These are phyloP conservation scores for Ceratobasidium sp. DNA, from an alignment of 1,284 basidiomycete genomes.

Conservation along the genomic window DNA sequence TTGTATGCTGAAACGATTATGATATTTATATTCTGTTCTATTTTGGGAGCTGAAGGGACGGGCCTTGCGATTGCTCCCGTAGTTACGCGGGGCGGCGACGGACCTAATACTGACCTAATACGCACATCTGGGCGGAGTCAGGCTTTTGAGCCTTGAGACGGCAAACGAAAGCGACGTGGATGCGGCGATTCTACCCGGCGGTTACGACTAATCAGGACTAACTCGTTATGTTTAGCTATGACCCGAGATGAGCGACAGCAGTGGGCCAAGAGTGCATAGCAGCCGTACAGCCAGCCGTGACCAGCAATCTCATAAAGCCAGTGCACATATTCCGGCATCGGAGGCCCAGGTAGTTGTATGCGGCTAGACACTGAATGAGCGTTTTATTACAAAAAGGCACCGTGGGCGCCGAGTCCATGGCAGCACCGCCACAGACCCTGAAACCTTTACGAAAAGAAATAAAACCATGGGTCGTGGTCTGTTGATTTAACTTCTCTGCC, in stretches of 20 bases:
- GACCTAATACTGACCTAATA: no score
- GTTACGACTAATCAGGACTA: not conserved
- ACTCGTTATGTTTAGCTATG: not conserved
- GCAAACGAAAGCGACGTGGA: constrained; percentile 12
- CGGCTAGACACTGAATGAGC: not conserved
- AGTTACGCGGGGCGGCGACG: not conserved
- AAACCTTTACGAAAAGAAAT: not conserved
- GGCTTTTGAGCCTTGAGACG: not conserved
- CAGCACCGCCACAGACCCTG: constrained; percentile 20
- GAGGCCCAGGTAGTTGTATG: not conserved
- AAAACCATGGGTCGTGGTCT: constrained; percentile 12
- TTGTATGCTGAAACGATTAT: constrained; percentile 13
- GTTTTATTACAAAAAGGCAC: not conserved
- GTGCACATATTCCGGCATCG: not conserved
- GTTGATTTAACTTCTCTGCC: not conserved
- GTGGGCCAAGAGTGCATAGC: not conserved
- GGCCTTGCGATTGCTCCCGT: no score
- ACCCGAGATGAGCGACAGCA: not conserved
- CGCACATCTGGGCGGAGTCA: not conserved
- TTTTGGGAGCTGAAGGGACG: not conserved
- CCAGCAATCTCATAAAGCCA: not conserved
- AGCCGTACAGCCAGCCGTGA: not conserved
- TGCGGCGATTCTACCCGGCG: constrained; percentile 15
- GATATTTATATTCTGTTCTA: constrained; percentile 5
- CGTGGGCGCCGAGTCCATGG: not conserved